Evolutionary conservation across 2,329 filamentous ascomycete genomes (phyloP).

Genomic region (Cordyceps pruinosa): DNA sequence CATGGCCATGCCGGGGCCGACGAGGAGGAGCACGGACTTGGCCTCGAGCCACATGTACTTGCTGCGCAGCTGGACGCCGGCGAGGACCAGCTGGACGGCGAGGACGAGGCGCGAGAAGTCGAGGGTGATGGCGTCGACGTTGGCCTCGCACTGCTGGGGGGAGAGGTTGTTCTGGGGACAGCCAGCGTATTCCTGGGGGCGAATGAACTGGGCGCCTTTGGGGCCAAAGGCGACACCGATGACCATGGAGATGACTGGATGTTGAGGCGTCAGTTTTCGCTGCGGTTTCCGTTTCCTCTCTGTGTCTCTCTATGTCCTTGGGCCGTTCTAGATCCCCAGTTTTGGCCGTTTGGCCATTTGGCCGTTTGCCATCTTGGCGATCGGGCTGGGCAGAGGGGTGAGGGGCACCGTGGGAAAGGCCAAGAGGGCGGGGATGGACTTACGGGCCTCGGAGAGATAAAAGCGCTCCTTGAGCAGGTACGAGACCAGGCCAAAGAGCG

Average conservation of each 20-base stretch:
- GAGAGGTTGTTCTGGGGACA: constrained; percentile 19
- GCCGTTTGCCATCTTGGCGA: background rate
- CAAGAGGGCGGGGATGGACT: constrained; percentile 28
- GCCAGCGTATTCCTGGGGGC: constrained; percentile 66
- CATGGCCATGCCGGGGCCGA: constrained; percentile 74
- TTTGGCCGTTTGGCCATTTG: background rate
- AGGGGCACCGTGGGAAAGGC: background rate
- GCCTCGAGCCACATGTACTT: constrained; percentile 75
- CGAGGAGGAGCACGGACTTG: constrained; percentile 64
- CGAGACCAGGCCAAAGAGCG: constrained; percentile 83
- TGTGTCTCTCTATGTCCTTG: background rate
- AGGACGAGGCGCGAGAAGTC: constrained; percentile 83
- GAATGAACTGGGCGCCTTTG: constrained; percentile 66
- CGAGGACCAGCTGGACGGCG: constrained; percentile 82
- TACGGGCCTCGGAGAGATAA: constrained; percentile 85
- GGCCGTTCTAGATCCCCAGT: too few species aligned
- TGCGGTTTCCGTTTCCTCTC: background rate
- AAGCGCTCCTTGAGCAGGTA: constrained; percentile 85
- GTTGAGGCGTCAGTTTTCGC: background rate
- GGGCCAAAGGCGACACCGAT: constrained; percentile 75
- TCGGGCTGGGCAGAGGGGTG: constrained; percentile 1
- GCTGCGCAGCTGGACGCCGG: constrained; percentile 79
- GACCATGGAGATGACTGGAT: constrained; percentile 71
- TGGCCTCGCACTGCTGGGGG: constrained; percentile 32
- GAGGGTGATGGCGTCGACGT: constrained; percentile 66